Percentiles rank a stretch among this genome's conserved stretches.
phyloP scores from a whole-genome alignment of 768 basidiomycete species.

The Tulasnella sp. region DNA sequence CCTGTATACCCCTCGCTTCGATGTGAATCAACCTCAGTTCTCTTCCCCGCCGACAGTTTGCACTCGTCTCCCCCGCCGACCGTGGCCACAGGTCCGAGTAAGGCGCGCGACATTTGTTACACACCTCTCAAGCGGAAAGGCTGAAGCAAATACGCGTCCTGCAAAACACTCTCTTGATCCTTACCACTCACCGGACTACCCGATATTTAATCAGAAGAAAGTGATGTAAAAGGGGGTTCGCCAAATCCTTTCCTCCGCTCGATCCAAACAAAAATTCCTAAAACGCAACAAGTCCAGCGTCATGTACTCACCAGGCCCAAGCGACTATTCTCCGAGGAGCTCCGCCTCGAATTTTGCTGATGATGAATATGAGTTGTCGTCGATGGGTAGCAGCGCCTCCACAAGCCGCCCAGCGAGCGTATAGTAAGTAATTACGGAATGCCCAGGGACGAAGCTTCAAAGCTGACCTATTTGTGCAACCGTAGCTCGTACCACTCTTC shows the following conservation, averaged over 20 bases:
- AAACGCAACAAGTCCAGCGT: not conserved
- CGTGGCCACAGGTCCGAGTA: not conserved
- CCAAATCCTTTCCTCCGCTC: not conserved
- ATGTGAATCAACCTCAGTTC: not conserved
- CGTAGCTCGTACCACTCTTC: conserved; percentile 17
- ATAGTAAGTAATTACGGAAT: not conserved
- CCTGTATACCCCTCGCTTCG: not conserved
- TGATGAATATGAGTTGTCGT: not conserved
- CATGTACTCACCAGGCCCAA: not conserved
- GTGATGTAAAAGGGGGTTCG: not conserved
- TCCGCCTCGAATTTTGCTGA: not conserved
- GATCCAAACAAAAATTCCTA: not conserved
- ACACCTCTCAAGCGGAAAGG: not conserved
- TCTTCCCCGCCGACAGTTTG: not conserved
- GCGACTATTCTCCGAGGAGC: not conserved
- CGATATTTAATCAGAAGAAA: not conserved
- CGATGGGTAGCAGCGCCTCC: not conserved
- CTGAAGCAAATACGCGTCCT: not conserved
- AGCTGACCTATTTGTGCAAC: not conserved
- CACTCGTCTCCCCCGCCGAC: not conserved
- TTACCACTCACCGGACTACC: not conserved
- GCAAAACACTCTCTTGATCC: not conserved
- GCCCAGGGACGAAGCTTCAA: not conserved
- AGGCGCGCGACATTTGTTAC: not conserved
- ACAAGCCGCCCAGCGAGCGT: not conserved